Conservation (phyloP, 441 rosid species). For the Gossypium aridum region DNA sequence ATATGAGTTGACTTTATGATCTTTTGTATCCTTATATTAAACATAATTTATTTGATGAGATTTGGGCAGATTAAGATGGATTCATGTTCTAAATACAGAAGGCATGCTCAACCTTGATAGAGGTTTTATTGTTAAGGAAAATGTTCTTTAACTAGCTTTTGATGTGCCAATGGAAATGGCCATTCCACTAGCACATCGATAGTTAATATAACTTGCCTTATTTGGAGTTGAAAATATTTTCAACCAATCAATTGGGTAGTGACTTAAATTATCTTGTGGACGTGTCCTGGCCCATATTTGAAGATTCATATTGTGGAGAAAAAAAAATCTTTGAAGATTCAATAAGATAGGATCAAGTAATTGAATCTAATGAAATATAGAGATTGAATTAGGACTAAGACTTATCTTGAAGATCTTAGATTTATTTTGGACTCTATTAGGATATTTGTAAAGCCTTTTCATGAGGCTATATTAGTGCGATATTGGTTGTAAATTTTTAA, state of each 20-base stretch:
- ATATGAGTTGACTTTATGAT: neutral
- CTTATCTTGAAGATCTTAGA: neutral
- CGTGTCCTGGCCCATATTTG: neutral
- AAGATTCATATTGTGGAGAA: neutral
- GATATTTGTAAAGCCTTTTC: neutral
- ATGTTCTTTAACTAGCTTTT: too few relatives aligned
- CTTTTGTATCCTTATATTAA: neutral
- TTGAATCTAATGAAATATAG: neutral
- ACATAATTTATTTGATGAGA: neutral
- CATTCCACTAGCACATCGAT: too few relatives aligned
- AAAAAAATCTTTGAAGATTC: neutral
- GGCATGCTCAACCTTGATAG: neutral
- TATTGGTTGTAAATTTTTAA: neutral
- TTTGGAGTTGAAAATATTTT: too few relatives aligned
- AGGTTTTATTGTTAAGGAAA: neutral
- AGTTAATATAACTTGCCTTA: too few relatives aligned
- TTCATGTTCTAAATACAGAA: neutral
- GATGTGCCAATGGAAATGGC: too few relatives aligned
- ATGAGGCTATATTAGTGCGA: neutral
- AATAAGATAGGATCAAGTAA: neutral
- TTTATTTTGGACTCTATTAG: too few relatives aligned
- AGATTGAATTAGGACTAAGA: neutral
- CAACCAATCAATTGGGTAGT: too few relatives aligned
- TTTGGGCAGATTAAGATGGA: neutral
- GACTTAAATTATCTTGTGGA: neutral